Conservation (phyloP, 2,329 filamentous ascomycete species). For the Pleurostoma richardsiae region DNA sequence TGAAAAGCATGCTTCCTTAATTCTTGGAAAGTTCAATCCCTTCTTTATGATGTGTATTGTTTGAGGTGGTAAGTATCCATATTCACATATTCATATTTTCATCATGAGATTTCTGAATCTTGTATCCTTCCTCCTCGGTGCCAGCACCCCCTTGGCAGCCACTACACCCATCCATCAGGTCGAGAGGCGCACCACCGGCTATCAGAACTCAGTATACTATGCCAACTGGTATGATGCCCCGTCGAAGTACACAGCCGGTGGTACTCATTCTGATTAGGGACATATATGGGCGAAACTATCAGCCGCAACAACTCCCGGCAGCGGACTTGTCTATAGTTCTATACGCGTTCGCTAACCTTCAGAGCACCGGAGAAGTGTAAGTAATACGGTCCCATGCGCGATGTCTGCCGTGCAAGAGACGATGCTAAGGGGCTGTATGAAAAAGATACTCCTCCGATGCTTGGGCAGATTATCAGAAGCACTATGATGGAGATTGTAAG, state of each 20-base stretch:
- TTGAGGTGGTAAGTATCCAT: too few species aligned
- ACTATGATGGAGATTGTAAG: conserved; percentile 62
- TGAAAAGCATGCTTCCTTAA: too few species aligned
- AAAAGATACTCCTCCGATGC: conserved; percentile 60
- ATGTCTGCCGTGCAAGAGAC: too few species aligned
- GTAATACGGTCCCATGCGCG: conserved; percentile 12
- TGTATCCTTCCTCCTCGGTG: too few species aligned
- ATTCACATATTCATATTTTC: too few species aligned
- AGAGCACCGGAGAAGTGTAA: conserved; percentile 66
- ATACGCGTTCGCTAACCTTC: conserved; percentile 76
- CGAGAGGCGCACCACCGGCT: conserved; percentile 14
- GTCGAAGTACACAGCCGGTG: neutral
- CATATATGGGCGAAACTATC: conserved; percentile 69
- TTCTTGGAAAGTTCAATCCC: too few species aligned
- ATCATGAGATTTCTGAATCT: too few species aligned
- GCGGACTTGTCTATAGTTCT: conserved; percentile 72
- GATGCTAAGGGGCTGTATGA: conserved; percentile 12
- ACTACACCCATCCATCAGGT: conserved; percentile 1
- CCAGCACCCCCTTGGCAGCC: neutral
- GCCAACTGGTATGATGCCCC: conserved; percentile 38
- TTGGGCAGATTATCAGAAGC: conserved; percentile 68
- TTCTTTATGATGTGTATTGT: too few species aligned
- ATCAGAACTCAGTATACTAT: conserved; percentile 41
- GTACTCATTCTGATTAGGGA: conserved; percentile 36
- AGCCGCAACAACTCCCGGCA: conserved; percentile 64